Percentiles rank a stretch among this genome's conserved stretches.
These are phyloP conservation scores for Aspergillus ostianus DNA, from an alignment of 495 filamentous ascomycete genomes.

Conservation along the genomic window DNA sequence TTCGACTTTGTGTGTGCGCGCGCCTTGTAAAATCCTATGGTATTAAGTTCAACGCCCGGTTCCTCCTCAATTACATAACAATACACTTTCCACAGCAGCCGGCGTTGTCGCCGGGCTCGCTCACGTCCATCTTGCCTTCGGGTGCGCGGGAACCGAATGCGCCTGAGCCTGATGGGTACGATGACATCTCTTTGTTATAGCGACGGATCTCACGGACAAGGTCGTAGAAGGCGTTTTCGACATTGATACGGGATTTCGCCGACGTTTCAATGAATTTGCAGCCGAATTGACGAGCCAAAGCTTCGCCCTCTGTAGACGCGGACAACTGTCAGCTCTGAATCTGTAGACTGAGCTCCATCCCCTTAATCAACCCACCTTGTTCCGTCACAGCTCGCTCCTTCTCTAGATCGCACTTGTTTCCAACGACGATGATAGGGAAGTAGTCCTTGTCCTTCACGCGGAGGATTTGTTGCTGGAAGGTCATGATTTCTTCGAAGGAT, in stretches of 20 bases:
- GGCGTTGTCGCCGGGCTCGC: constrained; percentile 63
- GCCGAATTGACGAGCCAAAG: constrained; percentile 79
- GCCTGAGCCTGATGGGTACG: constrained; percentile 68
- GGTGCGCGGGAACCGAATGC: constrained; percentile 59
- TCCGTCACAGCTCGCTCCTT: constrained; percentile 83
- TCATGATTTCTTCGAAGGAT: constrained; percentile 96
- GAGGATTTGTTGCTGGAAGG: constrained; percentile 97
- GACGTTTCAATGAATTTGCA: constrained; percentile 99
- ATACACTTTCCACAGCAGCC: constrained; percentile 88
- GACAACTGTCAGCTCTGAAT: constrained; percentile 22
- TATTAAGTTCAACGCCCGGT: constrained; percentile 16
- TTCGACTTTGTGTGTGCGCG: constrained; percentile 21
- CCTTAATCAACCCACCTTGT: constrained; percentile 65
- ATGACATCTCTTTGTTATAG: constrained; percentile 97
- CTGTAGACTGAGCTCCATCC: neutral
- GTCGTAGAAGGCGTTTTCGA: constrained; percentile 97
- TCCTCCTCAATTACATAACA: constrained; percentile 69
- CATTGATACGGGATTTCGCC: constrained; percentile 95
- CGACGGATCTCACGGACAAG: constrained; percentile 95
- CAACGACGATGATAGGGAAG: constrained; percentile 99
- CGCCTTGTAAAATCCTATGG: constrained; percentile 8
- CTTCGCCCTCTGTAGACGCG: constrained; percentile 72
- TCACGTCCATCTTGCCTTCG: constrained; percentile 72
- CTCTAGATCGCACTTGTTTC: constrained; percentile 98
- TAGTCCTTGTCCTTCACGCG: constrained; percentile 99